Evolutionary conservation across 1,284 basidiomycete species (phyloP).

Genomic region (Violaceomyces palustris): DNA sequence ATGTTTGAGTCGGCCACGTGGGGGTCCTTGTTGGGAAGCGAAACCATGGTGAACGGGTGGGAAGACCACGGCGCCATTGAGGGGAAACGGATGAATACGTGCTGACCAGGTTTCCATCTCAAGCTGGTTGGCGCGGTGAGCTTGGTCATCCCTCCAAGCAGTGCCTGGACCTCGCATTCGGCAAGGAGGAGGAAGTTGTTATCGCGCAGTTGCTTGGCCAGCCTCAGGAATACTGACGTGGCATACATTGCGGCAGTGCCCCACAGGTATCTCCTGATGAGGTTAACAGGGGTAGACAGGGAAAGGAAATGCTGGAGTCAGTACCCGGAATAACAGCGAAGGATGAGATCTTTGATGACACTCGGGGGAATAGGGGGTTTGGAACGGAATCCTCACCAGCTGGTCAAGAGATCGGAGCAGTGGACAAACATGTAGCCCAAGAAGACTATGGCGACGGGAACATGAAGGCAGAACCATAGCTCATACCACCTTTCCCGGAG

Average conservation of each 20-base stretch:
- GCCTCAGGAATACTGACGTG: constrained; percentile 26
- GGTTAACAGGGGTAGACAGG: constrained; percentile 4
- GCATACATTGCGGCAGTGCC: constrained; percentile 26
- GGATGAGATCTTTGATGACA: background rate
- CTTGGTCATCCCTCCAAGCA: constrained; percentile 17
- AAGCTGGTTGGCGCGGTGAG: constrained; percentile 29
- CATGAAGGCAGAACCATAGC: constrained; percentile 45
- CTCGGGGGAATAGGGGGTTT: background rate
- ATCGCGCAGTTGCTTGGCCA: constrained; percentile 10
- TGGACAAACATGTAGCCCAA: constrained; percentile 41
- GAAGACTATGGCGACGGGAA: constrained; percentile 31
- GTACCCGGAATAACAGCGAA: too few species aligned
- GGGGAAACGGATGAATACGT: constrained; percentile 45
- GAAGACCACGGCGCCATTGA: constrained; percentile 20
- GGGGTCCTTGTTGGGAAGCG: constrained; percentile 24
- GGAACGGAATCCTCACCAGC: constrained; percentile 7
- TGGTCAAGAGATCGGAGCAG: constrained; percentile 24
- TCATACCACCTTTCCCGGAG: constrained; percentile 43
- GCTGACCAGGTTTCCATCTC: constrained; percentile 43
- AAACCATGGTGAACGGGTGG: constrained; percentile 47
- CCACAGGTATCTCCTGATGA: constrained; percentile 21
- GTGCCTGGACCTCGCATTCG: constrained; percentile 15
- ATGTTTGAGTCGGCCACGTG: constrained; percentile 14
- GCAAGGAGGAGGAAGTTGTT: constrained; percentile 18
- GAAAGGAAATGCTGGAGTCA: too few species aligned